Evolutionary conservation across 495 filamentous ascomycete genomes (phyloP).

Genomic region (Talaromyces nanjingensis): DNA sequence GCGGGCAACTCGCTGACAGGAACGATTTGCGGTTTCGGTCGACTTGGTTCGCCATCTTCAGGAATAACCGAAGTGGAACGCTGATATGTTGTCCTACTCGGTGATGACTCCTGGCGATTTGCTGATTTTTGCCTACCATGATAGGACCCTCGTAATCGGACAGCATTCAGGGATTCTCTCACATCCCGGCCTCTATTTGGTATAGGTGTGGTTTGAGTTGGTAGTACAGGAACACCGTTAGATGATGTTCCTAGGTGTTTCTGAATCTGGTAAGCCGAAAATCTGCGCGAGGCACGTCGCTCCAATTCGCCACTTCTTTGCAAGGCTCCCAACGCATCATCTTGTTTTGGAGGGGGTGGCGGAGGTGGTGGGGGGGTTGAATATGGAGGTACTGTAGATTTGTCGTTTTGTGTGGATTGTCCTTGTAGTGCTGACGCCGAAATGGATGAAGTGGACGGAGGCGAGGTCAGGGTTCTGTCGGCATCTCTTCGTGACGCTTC

Average conservation of each 20-base stretch:
- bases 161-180: constrained; percentile 86
- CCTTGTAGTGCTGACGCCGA: constrained; percentile 65
- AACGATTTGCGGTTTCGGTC: constrained; percentile 20
- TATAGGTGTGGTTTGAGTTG: constrained; percentile 76
- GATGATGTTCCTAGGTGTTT: constrained; percentile 80
- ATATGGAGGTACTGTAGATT: constrained; percentile 40
- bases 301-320: constrained; percentile 92
- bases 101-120: constrained; percentile 54
- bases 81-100: constrained; percentile 45
- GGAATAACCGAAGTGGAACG: constrained; percentile 54
- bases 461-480: constrained; percentile 36
- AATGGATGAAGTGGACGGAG: constrained; percentile 42
- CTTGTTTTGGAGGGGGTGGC: constrained; percentile 71
- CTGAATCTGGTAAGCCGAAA: constrained; percentile 91
- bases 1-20: constrained; percentile 28
- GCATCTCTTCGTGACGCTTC: constrained; percentile 42
- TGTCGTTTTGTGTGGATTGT: constrained; percentile 58
- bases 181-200: constrained; percentile 85
- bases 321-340: constrained; percentile 84
- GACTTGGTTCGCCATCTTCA: constrained; percentile 49
- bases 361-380: constrained; percentile 56
- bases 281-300: constrained; percentile 82
- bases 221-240: constrained; percentile 78
- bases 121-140: constrained; percentile 55
- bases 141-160: constrained; percentile 67